Conservation (phyloP, 495 filamentous ascomycete genomes). For the Talaromyces ruber region DNA sequence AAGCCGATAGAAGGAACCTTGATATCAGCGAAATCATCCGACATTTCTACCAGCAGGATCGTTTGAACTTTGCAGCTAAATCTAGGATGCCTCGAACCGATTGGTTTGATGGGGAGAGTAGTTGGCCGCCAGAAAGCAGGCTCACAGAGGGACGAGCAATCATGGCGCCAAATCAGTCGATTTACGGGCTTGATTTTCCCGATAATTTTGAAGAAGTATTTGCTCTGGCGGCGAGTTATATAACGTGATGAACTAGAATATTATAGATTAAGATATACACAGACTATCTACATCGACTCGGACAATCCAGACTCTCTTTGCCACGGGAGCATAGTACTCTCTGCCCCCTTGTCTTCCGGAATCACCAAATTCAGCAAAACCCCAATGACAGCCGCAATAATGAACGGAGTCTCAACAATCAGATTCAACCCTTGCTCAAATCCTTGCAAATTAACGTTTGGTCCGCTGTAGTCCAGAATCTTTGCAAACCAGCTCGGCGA, state of each 20-base stretch:
- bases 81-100: neutral
- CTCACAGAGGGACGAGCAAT: neutral
- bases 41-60: slow-evolving; percentile 12
- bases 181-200: neutral
- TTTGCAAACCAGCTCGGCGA: slow-evolving; percentile 61
- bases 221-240: neutral
- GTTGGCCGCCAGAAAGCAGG: neutral
- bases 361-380: slow-evolving; percentile 61
- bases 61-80: neutral
- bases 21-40: slow-evolving; percentile 9
- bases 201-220: slow-evolving; percentile 1
- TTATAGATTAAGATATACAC: neutral
- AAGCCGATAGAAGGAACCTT: neutral
- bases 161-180: neutral
- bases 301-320: no score
- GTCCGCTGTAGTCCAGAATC: slow-evolving; percentile 59
- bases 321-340: neutral
- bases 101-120: neutral
- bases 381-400: slow-evolving; percentile 57
- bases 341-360: slow-evolving; percentile 51
- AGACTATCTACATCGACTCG: neutral
- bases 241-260: neutral
- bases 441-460: slow-evolving; percentile 56
- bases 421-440: slow-evolving; percentile 72
- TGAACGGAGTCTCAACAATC: slow-evolving; percentile 58